Percentiles rank a stretch among this genome's conserved stretches.
Evolutionary conservation across 768 basidiomycete species (phyloP).

Genomic region (Pleurotus ostreatus): DNA sequence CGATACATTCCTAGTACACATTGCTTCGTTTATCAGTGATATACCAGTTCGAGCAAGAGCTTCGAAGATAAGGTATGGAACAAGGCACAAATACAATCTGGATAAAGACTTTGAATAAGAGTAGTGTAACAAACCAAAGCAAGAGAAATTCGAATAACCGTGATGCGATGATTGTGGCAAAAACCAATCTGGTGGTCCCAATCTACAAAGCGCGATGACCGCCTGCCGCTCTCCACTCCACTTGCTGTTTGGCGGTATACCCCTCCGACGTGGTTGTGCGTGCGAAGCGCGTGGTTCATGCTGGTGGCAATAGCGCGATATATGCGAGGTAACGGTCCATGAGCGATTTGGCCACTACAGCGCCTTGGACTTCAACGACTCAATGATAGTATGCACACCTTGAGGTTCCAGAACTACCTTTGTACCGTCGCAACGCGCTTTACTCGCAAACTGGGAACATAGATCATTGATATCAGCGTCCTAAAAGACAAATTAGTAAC

Average conservation of each 20-base stretch:
- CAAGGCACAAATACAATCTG: constrained; percentile 7
- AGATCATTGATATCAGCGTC: constrained; percentile 77
- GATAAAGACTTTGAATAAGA: constrained; percentile 8
- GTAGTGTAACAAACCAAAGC: neutral
- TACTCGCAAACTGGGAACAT: constrained; percentile 74
- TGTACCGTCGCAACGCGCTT: constrained; percentile 81
- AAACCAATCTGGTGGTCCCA: neutral
- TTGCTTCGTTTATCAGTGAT: neutral
- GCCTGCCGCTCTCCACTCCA: too few relatives aligned
- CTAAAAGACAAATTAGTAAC: constrained; percentile 27
- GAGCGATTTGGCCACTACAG: neutral
- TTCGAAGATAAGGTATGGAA: neutral
- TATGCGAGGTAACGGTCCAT: neutral
- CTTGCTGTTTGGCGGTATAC: neutral
- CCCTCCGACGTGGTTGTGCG: neutral
- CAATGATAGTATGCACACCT: constrained; percentile 44
- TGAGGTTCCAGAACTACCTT: constrained; percentile 73
- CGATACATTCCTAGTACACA: neutral
- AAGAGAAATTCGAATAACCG: constrained; percentile 2
- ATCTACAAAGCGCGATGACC: too few relatives aligned
- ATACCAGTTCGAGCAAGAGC: neutral
- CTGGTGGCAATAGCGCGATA: neutral
- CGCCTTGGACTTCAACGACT: constrained; percentile 24
- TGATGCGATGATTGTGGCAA: neutral
- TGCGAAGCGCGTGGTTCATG: neutral